Evolutionary conservation across 768 basidiomycete genomes (phyloP).

Genomic region (Hypholoma sublateritium): DNA sequence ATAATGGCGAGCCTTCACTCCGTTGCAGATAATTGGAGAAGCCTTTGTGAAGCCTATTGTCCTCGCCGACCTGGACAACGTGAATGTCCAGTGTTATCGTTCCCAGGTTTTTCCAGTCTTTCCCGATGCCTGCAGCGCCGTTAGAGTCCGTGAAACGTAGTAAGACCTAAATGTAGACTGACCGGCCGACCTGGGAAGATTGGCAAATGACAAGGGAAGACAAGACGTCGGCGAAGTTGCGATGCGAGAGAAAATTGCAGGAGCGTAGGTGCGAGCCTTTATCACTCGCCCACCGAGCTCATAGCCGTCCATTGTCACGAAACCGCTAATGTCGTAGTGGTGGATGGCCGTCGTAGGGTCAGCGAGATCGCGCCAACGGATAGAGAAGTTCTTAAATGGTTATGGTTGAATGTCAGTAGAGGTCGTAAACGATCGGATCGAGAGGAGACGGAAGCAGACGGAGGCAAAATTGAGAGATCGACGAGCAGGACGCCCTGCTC

Average conservation of each 20-base stretch:
- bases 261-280: constrained; percentile 28
- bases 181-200: constrained; percentile 23
- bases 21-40: constrained; percentile 26
- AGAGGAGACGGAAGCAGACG: constrained; percentile 4
- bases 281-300: constrained; percentile 30
- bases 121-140: constrained; percentile 19
- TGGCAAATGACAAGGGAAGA: constrained; percentile 24
- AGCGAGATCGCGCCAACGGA: constrained; percentile 28
- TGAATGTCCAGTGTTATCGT: constrained; percentile 30
- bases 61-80: constrained; percentile 29
- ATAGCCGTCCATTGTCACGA: constrained; percentile 30
- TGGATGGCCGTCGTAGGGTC: constrained; percentile 18
- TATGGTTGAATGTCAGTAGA: constrained; percentile 7
- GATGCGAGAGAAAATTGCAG: constrained; percentile 31
- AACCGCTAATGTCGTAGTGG: constrained; percentile 27
- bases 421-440: constrained; percentile 8
- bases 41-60: constrained; percentile 28
- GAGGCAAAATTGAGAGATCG: constrained; percentile 1
- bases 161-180: neutral
- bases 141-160: neutral
- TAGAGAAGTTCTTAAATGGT: constrained; percentile 24
- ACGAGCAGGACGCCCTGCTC: neutral
- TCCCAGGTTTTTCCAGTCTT: constrained; percentile 26
- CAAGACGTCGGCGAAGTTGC: constrained; percentile 29
- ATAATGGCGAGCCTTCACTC: constrained; percentile 25